Percentiles rank a stretch among this genome's conserved stretches.
phyloP scores from a whole-genome alignment of 2,329 filamentous ascomycete genomes.

The Aspergillus udagawae region DNA sequence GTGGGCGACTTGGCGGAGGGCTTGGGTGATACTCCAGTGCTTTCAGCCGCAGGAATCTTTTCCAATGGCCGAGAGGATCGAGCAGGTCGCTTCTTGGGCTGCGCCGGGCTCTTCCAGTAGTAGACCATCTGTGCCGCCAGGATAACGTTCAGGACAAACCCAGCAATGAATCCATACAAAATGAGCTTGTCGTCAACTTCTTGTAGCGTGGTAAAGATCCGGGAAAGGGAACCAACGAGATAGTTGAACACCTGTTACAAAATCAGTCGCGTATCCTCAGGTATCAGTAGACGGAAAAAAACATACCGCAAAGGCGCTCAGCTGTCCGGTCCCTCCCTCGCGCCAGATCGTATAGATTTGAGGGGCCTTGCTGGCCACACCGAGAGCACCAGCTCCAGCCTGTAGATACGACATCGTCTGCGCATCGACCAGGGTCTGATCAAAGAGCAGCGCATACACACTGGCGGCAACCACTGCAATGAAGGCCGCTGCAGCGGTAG shows the following conservation, averaged over 20 bases:
- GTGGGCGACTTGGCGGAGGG: constrained; percentile 48
- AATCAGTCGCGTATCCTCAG: neutral
- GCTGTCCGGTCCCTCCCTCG: constrained; percentile 85
- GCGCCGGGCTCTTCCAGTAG: constrained; percentile 75
- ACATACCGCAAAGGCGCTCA: constrained; percentile 92
- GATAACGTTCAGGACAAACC: constrained; percentile 83
- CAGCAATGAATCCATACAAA: constrained; percentile 88
- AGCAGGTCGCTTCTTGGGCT: constrained; percentile 36
- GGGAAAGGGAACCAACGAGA: constrained; percentile 82
- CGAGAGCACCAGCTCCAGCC: constrained; percentile 75
- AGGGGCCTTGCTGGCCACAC: constrained; percentile 86
- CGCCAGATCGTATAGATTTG: constrained; percentile 85
- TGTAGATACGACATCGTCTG: constrained; percentile 70
- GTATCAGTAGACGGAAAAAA: neutral
- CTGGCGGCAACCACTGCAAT: constrained; percentile 70
- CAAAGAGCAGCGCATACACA: constrained; percentile 65
- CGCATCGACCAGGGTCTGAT: constrained; percentile 60
- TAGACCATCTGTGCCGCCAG: constrained; percentile 88
- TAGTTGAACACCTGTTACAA: constrained; percentile 86
- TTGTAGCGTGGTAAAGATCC: constrained; percentile 96
- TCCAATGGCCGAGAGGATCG: constrained; percentile 23
- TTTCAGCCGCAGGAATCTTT: constrained; percentile 30
- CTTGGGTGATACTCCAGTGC: constrained; percentile 41
- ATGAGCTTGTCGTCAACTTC: constrained; percentile 97
- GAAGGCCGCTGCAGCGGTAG: constrained; percentile 67